Evolutionary conservation across 1,139 yeast species (phyloP).

Genomic region (Candida sp.): DNA sequence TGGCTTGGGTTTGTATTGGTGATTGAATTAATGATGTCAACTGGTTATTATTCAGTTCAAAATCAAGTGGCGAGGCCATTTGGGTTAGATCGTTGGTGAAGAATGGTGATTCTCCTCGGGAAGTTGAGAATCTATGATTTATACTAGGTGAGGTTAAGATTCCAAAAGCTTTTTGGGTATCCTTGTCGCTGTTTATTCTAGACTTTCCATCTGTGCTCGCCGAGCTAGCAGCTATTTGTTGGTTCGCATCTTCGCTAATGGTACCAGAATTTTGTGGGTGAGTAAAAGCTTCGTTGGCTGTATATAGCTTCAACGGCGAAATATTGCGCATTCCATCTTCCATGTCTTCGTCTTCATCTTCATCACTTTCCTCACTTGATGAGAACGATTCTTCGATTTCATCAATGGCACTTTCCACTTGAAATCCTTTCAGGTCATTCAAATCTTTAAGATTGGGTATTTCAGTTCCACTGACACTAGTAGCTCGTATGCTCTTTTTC

Average conservation of each 20-base stretch:
- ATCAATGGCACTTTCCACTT: conserved; percentile 8
- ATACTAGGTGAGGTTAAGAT: conserved; percentile 12
- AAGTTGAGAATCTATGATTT: conserved; percentile 9
- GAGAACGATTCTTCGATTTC: conserved; percentile 8
- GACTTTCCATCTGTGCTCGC: conserved; percentile 4
- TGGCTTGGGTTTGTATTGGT: conserved; percentile 7
- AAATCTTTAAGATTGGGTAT: conserved; percentile 11
- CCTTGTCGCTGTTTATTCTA: conserved; percentile 1
- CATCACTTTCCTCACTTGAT: conserved; percentile 35
- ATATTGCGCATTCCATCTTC: conserved; percentile 14
- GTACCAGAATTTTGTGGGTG: conserved; percentile 1
- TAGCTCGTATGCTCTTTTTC: conserved; percentile 28
- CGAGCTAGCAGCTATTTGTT: neutral
- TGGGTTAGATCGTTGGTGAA: conserved; percentile 17
- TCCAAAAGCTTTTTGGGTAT: neutral
- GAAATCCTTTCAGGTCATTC: conserved; percentile 5
- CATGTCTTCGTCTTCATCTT: conserved; percentile 23
- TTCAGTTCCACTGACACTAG: conserved; percentile 40
- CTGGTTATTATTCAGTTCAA: conserved; percentile 10
- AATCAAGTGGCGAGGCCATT: conserved; percentile 18
- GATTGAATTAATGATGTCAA: neutral
- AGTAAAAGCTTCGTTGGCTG: conserved; percentile 14
- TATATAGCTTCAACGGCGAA: conserved; percentile 31
- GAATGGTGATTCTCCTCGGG: conserved; percentile 29
- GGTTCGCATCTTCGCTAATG: neutral